Conservation (phyloP, 1,284 basidiomycete genomes). For the Puccinia novopanici region DNA sequence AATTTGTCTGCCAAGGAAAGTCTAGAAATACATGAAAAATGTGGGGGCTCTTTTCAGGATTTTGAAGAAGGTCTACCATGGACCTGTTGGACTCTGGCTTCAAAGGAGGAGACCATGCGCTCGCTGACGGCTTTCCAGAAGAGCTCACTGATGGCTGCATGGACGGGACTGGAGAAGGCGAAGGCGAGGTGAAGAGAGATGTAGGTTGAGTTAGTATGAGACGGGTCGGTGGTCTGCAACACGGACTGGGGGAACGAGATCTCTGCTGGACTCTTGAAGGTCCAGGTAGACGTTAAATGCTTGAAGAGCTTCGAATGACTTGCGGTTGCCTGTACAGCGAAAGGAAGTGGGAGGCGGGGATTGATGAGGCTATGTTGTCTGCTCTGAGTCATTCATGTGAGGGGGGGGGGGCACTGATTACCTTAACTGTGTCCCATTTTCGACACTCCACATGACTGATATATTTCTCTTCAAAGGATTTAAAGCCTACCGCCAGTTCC, state of each 20-base stretch:
- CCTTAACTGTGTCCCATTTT: conserved; percentile 49
- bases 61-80: conserved; percentile 20
- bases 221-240: conserved; percentile 13
- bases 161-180: conserved; percentile 44
- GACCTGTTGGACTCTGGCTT: conserved; percentile 9
- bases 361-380: too few species aligned
- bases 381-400: neutral
- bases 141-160: conserved; percentile 37
- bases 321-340: conserved; percentile 40
- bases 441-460: conserved; percentile 38
- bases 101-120: conserved; percentile 42
- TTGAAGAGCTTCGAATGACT: conserved; percentile 47
- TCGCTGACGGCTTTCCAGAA: conserved; percentile 49
- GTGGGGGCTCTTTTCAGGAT: neutral
- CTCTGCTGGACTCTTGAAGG: conserved; percentile 36
- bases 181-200: conserved; percentile 42
- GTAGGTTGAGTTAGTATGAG: conserved; percentile 17
- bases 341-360: neutral
- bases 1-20: too few species aligned
- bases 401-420: neutral
- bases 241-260: conserved; percentile 33
- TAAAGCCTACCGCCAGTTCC: conserved; percentile 42
- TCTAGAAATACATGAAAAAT: conserved; percentile 1
- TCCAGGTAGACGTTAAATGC: conserved; percentile 47
- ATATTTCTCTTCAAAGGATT: conserved; percentile 41